Evolutionary conservation across 768 basidiomycete genomes (phyloP), one percentile per base, ranked within the genome.

Genomic region (Collybiopsis luxurians): DNA sequence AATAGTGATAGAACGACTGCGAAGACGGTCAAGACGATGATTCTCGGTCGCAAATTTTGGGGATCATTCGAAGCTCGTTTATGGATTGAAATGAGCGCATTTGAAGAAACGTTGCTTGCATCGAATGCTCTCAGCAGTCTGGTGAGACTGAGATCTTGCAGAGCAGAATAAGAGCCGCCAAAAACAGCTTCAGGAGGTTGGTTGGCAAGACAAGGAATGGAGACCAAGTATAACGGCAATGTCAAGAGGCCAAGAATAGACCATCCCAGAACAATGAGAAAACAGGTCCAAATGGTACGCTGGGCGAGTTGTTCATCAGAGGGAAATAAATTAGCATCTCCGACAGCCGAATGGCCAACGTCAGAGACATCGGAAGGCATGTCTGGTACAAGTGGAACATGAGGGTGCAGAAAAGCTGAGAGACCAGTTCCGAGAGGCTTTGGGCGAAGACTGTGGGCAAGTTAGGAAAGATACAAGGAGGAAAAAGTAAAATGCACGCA

Each of bases 71-170:
- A 56, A 40, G 74, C 76, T 38, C 80, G 76, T 28, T 54, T 60
- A 60, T 64, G 61, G 50, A 73, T 53, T 42, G 63, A 49, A 59
- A 69, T 44, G 53, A 71, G 46, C 58, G 71, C 66, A 6, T 72
- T 59, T 2, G 70, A 64, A 19, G 76, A 67, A 19, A 76, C 59
- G 39, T 67, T 66, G 6, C 73, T 70, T 44, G 68, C 68, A 61
- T 87, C 82, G 34, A 90, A 67, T 13, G 87, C 66, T 21, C 82
- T 79, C 50, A 94, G 70, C n/a, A 92, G 78, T 2, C 90, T 82
- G 31, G 90, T 68, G n/a, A 94, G 68, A 59, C 85, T 88, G 55
- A 94, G 79, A 66, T 94, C 91, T 55, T 88, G 82, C 13, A 92
- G 73, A 0, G 81, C 82, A 2, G 88, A 87, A 56, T 82, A 85